Evolutionary conservation across 768 basidiomycete genomes (phyloP), one percentile per base, ranked within the genome.

Genomic region (Lepiota brunneoincarnata): DNA sequence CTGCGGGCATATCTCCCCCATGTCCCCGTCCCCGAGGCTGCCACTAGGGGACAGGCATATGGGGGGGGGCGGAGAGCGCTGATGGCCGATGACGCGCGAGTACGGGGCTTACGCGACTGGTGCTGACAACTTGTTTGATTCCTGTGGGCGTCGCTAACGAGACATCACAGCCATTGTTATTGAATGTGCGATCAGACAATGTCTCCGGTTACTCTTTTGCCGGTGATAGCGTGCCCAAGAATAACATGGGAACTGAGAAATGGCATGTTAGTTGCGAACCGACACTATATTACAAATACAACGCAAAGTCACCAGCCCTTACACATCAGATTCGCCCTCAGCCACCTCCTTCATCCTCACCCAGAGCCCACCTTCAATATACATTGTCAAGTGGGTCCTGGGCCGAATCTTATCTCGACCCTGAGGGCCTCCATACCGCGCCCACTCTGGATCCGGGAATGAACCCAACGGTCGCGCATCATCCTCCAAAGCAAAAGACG

Each of bases 401-500:
- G 70, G 61, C 15, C 68, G 14, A 6, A 79, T 63, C 60, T 72
- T 74, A 43, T 81, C 78, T 59, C 2, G 69, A 69, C 59, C 80
- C 75, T 35, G 64, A 61, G 7, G 69, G 63, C 2, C 64, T 59
- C 1, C 65, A 65, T 14, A 58, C 51, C 11, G 61, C 55, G 61
- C 64, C 81, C 77, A 84, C 20, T 70, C 70, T 4, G 63, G 59
- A 0, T 80, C 79, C 2, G 76, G 75, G 23, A 66, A 64, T 0
- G 71, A 67, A 18, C 66, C 72, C 4, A 69, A 64, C 9, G 71
- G 66, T 35, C 80, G 78, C 2, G 73, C 75, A 26, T 77, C 73
- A 11, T 21, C 38, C n/a, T 72, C 75, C n/a, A 83, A 65, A 2
- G 63, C 60, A 48, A 85, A 66, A 0, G 65, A 63, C 5, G 70